Conservation (phyloP, 805 yeast genomes). For the Ogataea siamensis region DNA sequence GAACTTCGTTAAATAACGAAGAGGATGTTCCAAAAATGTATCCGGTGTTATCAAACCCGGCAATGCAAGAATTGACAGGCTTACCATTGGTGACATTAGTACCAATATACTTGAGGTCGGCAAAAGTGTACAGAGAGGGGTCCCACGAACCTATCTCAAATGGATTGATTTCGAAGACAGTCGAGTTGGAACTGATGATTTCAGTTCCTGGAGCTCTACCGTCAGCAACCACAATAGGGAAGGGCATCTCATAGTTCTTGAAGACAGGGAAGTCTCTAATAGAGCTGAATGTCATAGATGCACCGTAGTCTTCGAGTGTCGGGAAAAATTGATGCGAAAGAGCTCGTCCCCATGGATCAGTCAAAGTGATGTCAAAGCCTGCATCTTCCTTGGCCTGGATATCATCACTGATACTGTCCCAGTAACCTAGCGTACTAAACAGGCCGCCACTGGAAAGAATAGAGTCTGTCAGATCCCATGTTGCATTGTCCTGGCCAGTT, state of each 20-base stretch:
- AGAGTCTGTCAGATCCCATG: constrained; percentile 69
- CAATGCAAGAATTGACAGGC: constrained; percentile 53
- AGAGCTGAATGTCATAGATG: constrained; percentile 56
- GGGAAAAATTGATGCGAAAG: constrained; percentile 73
- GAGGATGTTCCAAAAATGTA: constrained; percentile 83
- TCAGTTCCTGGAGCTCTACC: constrained; percentile 63
- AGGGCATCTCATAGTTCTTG: constrained; percentile 63
- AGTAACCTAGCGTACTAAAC: constrained; percentile 49
- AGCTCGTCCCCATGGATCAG: constrained; percentile 81
- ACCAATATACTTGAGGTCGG: constrained; percentile 69
- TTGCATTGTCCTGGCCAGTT: constrained; percentile 38
- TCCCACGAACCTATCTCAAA: constrained; percentile 89
- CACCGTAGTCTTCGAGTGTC: constrained; percentile 57
- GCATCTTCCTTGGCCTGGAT: constrained; percentile 53
- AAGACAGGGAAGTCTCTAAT: constrained; percentile 62
- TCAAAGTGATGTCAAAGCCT: constrained; percentile 64
- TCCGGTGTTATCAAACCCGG: constrained; percentile 79
- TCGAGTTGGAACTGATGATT: constrained; percentile 62
- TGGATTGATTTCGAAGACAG: constrained; percentile 63
- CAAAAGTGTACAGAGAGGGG: constrained; percentile 62
- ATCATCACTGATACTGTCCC: constrained; percentile 52
- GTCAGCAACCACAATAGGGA: constrained; percentile 63
- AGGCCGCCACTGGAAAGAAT: constrained; percentile 65
- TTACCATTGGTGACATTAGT: constrained; percentile 59
- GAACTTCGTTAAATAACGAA: constrained; percentile 67